Conservation (phyloP, 257 asterid species). For the Petunia secreta region DNA sequence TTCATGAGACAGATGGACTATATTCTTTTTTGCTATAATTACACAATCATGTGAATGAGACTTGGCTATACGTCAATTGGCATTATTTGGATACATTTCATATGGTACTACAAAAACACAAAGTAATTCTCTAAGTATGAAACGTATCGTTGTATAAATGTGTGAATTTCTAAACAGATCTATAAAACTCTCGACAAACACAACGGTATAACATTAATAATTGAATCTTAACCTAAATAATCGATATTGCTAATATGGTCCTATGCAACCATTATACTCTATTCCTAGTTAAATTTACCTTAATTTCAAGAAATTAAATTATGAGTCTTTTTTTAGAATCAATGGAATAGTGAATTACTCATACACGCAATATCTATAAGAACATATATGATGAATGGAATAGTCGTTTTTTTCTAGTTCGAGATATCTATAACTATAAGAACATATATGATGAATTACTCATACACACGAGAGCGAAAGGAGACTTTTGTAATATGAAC, state of each 20-base stretch:
- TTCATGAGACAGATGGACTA: not conserved
- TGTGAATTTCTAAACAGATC: not conserved
- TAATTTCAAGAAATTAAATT: not conserved
- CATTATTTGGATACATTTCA: not conserved
- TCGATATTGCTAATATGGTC: not conserved
- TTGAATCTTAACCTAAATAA: not conserved
- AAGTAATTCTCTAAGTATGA: no score
- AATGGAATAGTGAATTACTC: no score
- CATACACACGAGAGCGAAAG: no score
- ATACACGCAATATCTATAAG: no score
- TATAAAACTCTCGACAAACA: not conserved
- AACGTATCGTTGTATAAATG: no score
- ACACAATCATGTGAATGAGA: not conserved
- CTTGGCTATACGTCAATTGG: not conserved
- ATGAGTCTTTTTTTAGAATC: not conserved
- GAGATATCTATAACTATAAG: no score
- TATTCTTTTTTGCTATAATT: not conserved
- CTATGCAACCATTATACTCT: not conserved
- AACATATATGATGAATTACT: no score
- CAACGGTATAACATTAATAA: not conserved
- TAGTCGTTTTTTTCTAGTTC: no score
- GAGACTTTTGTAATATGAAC: no score
- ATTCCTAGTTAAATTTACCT: not conserved
- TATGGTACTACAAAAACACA: not conserved
- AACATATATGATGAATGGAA: no score